Evolutionary conservation across 2,329 filamentous ascomycete genomes (phyloP).

Genomic region (Chrysoporthe deuterocubensis): DNA sequence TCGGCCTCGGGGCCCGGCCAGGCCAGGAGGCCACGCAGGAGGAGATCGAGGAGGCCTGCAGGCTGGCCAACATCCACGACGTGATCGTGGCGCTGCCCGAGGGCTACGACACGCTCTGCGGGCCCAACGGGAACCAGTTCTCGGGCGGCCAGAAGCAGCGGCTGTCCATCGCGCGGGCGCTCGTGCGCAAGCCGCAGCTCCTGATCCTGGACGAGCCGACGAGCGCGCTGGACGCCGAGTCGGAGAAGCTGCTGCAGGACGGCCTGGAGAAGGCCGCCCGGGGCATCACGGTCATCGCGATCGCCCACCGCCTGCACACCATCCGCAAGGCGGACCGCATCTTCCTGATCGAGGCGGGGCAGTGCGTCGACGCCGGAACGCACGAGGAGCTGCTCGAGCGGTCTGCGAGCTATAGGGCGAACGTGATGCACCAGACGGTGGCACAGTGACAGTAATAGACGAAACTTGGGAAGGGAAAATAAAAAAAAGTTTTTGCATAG

Average conservation of each 20-base stretch:
- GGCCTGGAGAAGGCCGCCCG: conserved; percentile 55
- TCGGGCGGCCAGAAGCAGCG: conserved; percentile 74
- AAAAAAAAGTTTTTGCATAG: neutral
- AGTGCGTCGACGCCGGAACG: conserved; percentile 42
- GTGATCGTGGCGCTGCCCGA: conserved; percentile 58
- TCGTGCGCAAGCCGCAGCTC: conserved; percentile 66
- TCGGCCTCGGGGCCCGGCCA: conserved; percentile 46
- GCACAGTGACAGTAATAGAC: conserved; percentile 10
- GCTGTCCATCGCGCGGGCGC: conserved; percentile 69
- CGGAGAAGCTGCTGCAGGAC: conserved; percentile 60
- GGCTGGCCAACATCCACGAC: conserved; percentile 63
- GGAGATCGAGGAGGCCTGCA: conserved; percentile 60
- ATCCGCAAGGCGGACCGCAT: conserved; percentile 49
- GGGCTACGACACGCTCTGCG: conserved; percentile 59
- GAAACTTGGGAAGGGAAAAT: too few relatives aligned
- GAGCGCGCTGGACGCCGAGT: conserved; percentile 66
- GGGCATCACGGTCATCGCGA: conserved; percentile 47
- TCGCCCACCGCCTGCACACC: conserved; percentile 50
- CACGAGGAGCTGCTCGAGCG: conserved; percentile 36
- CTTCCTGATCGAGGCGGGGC: conserved; percentile 46
- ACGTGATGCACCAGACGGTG: conserved; percentile 41
- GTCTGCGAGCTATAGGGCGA: conserved; percentile 37
- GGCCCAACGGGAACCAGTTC: conserved; percentile 67
- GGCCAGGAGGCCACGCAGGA: conserved; percentile 49
- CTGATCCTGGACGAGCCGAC: conserved; percentile 74